These are phyloP conservation scores for Tritrichomonas foetus DNA, from an alignment of 208 protist species.

Conservation along the genomic window DNA sequence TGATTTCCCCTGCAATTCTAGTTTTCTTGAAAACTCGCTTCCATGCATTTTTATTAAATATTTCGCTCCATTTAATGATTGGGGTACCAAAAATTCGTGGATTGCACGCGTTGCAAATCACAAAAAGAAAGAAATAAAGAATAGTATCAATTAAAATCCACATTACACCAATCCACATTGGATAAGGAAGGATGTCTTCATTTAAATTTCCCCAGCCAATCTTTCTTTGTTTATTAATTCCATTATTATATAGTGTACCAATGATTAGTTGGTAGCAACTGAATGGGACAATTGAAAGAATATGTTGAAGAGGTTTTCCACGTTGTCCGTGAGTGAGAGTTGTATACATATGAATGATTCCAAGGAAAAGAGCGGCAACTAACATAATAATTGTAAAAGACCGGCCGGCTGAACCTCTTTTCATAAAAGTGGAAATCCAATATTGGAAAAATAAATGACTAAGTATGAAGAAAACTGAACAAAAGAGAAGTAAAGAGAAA, in stretches of 20 bases:
- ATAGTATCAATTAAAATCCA: not conserved
- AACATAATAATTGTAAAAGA: not conserved
- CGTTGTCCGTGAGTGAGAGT: not conserved
- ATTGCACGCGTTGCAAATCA: not conserved
- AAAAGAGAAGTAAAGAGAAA: not conserved
- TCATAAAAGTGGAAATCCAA: not conserved
- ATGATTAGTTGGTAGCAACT: not conserved
- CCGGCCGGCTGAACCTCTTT: not conserved
- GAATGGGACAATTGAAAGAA: not conserved
- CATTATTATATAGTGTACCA: not conserved
- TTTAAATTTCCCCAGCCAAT: not conserved
- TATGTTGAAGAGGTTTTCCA: not conserved
- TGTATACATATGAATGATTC: not conserved
- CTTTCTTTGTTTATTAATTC: not conserved
- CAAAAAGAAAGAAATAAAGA: not conserved
- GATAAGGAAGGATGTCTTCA: not conserved
- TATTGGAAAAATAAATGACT: not conserved
- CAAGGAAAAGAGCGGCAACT: not conserved
- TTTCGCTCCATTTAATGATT: not conserved
- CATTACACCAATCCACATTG: not conserved
- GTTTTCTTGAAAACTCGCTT: not conserved
- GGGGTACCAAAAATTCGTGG: not conserved
- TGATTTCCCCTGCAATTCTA: not conserved
- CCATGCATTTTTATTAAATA: not conserved
- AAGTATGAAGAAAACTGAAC: not conserved